Evolutionary conservation across 2,329 filamentous ascomycete species (phyloP).

Genomic region (Fusarium sp.): DNA sequence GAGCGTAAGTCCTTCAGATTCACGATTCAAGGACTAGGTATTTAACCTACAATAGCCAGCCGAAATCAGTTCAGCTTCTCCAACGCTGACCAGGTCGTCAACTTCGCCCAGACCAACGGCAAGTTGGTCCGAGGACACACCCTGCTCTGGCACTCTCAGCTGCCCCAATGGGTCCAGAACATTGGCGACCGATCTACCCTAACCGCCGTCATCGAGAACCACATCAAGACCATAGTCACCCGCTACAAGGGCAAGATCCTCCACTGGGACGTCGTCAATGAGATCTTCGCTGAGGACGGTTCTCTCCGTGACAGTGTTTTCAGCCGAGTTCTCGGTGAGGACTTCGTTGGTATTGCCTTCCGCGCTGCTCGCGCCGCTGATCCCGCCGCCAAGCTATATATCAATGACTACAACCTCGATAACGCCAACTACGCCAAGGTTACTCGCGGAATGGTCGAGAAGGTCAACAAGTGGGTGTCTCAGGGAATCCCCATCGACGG

Average conservation of each 20-base stretch:
- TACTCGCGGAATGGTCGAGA: conserved; percentile 62
- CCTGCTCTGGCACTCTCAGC: conserved; percentile 73
- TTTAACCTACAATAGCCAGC: conserved; percentile 55
- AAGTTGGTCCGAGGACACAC: conserved; percentile 75
- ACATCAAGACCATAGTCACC: conserved; percentile 69
- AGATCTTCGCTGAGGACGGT: conserved; percentile 74
- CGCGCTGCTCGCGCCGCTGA: conserved; percentile 75
- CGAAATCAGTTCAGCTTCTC: conserved; percentile 67
- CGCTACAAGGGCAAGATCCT: conserved; percentile 74
- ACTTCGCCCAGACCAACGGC: conserved; percentile 68
- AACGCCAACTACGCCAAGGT: conserved; percentile 72
- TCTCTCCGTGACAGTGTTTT: conserved; percentile 72
- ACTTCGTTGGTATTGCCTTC: conserved; percentile 78
- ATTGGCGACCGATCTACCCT: conserved; percentile 66
- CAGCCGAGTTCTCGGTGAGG: conserved; percentile 76
- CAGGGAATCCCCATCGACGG: conserved; percentile 64
- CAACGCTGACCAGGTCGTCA: conserved; percentile 71
- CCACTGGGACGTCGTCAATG: conserved; percentile 70
- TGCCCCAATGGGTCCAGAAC: conserved; percentile 69
- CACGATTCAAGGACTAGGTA: too few species aligned
- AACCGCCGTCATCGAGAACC: conserved; percentile 68
- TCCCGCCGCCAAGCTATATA: conserved; percentile 77
- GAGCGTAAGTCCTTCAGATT: conserved; percentile 11
- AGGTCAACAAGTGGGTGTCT: conserved; percentile 74
- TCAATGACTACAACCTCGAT: conserved; percentile 81